Evolutionary conservation across 2,329 filamentous ascomycete genomes (phyloP), one percentile per base, ranked within the genome.

Genomic region (Cladosporium sphaerospermum): DNA sequence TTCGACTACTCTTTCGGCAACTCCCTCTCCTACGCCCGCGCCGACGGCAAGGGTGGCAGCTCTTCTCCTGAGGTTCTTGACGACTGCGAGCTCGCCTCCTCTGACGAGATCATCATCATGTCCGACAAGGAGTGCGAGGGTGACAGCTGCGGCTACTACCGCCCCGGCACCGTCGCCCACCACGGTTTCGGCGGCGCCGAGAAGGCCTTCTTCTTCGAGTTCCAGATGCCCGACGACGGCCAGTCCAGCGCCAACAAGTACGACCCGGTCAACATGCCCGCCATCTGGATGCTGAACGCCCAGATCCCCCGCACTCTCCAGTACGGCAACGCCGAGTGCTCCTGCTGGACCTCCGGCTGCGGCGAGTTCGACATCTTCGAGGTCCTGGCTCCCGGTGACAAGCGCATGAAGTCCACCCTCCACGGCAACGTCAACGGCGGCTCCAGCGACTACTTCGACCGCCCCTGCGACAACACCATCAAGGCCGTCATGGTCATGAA

Each of bases 281-380:
- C 86, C 40, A 78, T 85, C 68, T 91, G 88, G 88, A 73, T 85
- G 46, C 79, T 91, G 56, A 91, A 91, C 70, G 83, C 81, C 14
- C 77, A 81, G 56, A 88, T 91, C 56, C 82, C 86, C 23, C 82
- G 83, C 56, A 83, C 84, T 4, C 73, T 78, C 4, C 86, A 90
- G 68, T 90, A 90, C 72, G 77, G 77, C 57, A 71, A 73, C 45
- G 67, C 72, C 7, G 68, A 71, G 2, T 91, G 87, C 75, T 86
- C 81, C 55, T 91, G 88, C 76, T 90, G 86, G 86, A 70, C 69
- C 10, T 75, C 65, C 62, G 82, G 81, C 36, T 90, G 87, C 65
- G 86, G 85, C 61, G 88, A 92, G 71, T 80, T 86, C 57, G 88
- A 92, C 63, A 76, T 90, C 51, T 83, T 85, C 62, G 88, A 91